Conservation (phyloP, 2,329 filamentous ascomycete species). For the Paraphaeosphaeria minitans region DNA sequence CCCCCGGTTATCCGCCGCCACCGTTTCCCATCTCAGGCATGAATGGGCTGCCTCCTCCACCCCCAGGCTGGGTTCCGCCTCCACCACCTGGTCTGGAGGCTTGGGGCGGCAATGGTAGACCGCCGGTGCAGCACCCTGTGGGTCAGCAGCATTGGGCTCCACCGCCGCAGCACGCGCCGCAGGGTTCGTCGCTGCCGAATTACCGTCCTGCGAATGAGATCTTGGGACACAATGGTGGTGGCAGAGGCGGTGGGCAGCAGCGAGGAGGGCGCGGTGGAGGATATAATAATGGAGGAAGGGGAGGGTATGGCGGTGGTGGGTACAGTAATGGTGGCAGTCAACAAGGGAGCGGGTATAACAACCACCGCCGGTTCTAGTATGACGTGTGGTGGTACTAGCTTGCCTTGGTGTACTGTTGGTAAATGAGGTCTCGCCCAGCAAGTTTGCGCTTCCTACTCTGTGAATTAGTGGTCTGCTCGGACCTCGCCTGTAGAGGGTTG, state of each 20-base stretch:
- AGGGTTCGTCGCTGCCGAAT: not conserved
- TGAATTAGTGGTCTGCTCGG: no score
- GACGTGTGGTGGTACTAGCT: not conserved
- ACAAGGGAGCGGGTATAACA: constrained; percentile 1
- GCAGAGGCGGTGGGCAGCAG: not conserved
- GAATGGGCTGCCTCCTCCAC: constrained; percentile 34
- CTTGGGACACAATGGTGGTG: not conserved
- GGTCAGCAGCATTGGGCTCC: constrained; percentile 28
- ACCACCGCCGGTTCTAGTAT: constrained; percentile 5
- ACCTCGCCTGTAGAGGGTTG: no score
- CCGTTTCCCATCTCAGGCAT: constrained; percentile 26
- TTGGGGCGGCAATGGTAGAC: constrained; percentile 20
- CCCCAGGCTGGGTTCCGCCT: constrained; percentile 39
- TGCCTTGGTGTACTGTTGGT: not conserved
- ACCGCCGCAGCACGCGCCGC: constrained; percentile 9
- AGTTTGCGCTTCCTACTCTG: no score
- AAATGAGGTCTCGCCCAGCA: no score
- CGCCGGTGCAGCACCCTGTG: constrained; percentile 24
- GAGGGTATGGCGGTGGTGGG: not conserved
- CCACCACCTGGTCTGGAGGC: constrained; percentile 11
- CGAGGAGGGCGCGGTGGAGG: not conserved
- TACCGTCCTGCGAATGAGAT: constrained; percentile 5
- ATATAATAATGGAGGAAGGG: no score
- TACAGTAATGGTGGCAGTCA: not conserved
- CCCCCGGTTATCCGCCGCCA: constrained; percentile 1